These are phyloP conservation scores for Krasilnikovozyma curviuscula DNA, from an alignment of 768 basidiomycete species.

Conservation along the genomic window DNA sequence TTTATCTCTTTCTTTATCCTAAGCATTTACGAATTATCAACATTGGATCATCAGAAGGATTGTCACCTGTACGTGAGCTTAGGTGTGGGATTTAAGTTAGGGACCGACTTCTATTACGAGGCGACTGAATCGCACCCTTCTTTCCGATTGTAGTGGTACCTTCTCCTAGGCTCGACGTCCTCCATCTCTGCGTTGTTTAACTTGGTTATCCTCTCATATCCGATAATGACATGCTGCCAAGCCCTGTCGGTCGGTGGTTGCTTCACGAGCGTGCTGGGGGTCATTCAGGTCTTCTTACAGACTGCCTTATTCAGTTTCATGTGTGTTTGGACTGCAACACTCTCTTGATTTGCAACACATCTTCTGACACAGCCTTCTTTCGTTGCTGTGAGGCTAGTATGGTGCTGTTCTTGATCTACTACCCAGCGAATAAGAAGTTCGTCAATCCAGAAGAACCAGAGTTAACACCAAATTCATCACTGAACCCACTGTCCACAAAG, in stretches of 20 bases:
- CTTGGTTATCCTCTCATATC: slow-evolving; percentile 71
- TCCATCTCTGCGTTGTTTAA: slow-evolving; percentile 68
- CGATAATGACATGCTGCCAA: slow-evolving; percentile 58
- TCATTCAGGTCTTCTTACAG: slow-evolving; percentile 60
- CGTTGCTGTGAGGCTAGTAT: slow-evolving; percentile 34
- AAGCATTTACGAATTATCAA: slow-evolving; percentile 65
- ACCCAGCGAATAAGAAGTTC: slow-evolving; percentile 66
- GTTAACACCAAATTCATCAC: too few species aligned
- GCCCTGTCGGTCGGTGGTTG: slow-evolving; percentile 52
- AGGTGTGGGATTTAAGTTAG: neutral
- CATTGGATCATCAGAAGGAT: slow-evolving; percentile 61
- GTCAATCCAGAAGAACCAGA: neutral
- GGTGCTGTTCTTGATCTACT: slow-evolving; percentile 79
- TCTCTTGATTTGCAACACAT: neutral
- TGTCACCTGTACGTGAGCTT: slow-evolving; percentile 40
- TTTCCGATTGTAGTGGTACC: slow-evolving; percentile 37
- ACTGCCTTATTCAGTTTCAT: slow-evolving; percentile 70
- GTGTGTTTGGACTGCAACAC: slow-evolving; percentile 38
- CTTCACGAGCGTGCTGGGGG: slow-evolving; percentile 57
- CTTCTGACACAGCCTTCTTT: neutral
- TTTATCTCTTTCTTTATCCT: neutral
- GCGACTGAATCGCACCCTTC: neutral
- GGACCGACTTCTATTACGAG: neutral
- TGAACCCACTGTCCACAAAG: neutral
- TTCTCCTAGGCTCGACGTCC: slow-evolving; percentile 67